Evolutionary conservation across 106 monocot species (phyloP), one percentile per base, ranked within the genome.

Genomic region (Agapanthus africanus): DNA sequence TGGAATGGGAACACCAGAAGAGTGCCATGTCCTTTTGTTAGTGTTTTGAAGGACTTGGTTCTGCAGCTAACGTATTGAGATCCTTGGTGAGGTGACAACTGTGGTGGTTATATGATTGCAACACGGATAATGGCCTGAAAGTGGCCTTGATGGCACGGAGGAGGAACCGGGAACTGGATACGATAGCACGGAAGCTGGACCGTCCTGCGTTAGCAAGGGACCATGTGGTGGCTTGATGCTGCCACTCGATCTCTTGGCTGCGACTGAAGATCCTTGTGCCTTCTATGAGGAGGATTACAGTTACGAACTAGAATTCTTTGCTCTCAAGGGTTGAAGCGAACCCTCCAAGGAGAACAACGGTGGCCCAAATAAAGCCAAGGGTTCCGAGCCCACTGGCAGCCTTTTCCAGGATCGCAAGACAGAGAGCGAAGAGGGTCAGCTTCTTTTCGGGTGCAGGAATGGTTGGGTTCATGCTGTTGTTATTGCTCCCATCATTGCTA

Each of bases 221-320:
- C 68, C 68, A 68, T 2, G 68, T 46, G 31, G 68, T 68, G 21
- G 74, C 37, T 31, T 74, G 74, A 23, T 67, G 74, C 66, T 67
- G 74, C 94, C 94, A 94, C 65, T 94, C 90, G 11, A 94, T 74
- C 77, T 94, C 90, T 38, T 88, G 94, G 73, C 87, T 90, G n/a
- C 90, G 75, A 78, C 87, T 94, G 70, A 88, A 94, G 33, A 91
- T 91, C 10, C 94, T 78, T 7, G 94, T 70, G 18, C 94, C 85
- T 59, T 91, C 94, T 10, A 88, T 77, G 26, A 94, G 72, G 11
- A 94, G 74, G 54, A 94, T 90, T 22, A 78, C 67, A 7, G 94
- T 94, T 25, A 94, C 70, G 65, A 79, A 73, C 85, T 82, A 94
- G 74, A 94, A 94, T 59, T 94, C 94, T 14, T 64, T 77, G 21